Evolutionary conservation across 331 rosid species (phyloP).

Genomic region (Telfairia occidentalis): DNA sequence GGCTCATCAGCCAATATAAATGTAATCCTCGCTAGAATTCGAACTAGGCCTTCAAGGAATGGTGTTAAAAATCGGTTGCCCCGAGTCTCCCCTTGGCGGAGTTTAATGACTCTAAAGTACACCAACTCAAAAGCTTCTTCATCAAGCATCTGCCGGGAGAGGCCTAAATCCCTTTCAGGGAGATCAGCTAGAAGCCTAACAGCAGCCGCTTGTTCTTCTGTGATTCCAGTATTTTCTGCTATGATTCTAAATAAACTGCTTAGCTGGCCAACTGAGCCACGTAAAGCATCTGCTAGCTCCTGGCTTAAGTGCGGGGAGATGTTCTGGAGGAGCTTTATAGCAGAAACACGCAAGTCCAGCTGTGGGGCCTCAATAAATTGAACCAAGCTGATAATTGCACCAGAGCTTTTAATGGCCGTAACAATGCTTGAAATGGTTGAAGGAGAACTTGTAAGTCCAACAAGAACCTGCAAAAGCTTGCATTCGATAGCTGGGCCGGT

Average conservation of each 20-base stretch:
- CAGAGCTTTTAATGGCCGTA: constrained; percentile 83
- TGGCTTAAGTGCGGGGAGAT: constrained; percentile 79
- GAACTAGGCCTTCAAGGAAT: constrained; percentile 76
- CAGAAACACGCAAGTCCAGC: constrained; percentile 74
- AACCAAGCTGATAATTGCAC: constrained; percentile 86
- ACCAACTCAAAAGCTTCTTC: constrained; percentile 69
- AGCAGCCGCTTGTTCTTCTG: constrained; percentile 93
- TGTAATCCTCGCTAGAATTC: constrained; percentile 74
- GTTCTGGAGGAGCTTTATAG: constrained; percentile 71
- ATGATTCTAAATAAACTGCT: constrained; percentile 71
- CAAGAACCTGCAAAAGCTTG: constrained; percentile 95
- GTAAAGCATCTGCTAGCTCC: constrained; percentile 89
- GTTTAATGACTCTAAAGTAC: constrained; percentile 37
- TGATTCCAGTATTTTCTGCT: constrained; percentile 65
- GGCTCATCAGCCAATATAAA: constrained; percentile 63
- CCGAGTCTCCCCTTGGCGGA: constrained; percentile 70
- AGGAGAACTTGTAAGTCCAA: constrained; percentile 72
- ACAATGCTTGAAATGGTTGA: constrained; percentile 59
- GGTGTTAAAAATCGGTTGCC: constrained; percentile 84
- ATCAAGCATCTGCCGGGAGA: constrained; percentile 92
- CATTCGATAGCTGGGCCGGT: constrained; percentile 95
- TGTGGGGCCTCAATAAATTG: constrained; percentile 96
- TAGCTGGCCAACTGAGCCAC: constrained; percentile 94
- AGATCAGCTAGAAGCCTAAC: constrained; percentile 79
- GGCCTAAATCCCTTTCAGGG: constrained; percentile 95